phyloP scores from a whole-genome alignment of 768 basidiomycete genomes.

The Tylopilus felleus region DNA sequence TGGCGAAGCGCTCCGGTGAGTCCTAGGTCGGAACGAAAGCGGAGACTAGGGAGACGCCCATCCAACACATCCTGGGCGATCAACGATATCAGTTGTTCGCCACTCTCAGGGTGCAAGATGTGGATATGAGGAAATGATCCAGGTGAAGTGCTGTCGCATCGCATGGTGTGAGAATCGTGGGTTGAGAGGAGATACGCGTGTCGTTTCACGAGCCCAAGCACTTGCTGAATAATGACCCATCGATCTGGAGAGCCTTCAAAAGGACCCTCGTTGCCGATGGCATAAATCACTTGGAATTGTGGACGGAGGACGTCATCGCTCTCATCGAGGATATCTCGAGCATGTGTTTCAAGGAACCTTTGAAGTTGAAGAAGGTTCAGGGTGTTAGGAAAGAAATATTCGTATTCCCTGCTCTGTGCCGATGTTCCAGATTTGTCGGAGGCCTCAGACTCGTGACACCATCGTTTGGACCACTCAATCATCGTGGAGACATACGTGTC shows the following conservation, averaged over 20 bases:
- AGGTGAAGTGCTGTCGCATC: neutral
- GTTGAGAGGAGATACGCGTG: neutral
- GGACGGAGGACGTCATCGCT: neutral
- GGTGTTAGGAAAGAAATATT: neutral
- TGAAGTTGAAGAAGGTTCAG: no score
- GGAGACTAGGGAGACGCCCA: neutral
- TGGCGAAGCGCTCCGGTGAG: conserved; percentile 8
- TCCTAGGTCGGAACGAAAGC: neutral
- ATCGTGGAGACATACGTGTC: neutral
- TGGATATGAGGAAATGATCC: conserved; percentile 24
- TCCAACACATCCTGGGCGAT: neutral
- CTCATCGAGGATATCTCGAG: conserved; percentile 20
- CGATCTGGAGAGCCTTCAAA: conserved; percentile 33
- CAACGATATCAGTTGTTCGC: conserved; percentile 6
- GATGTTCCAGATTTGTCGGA: no score
- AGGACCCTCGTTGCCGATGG: conserved; percentile 27
- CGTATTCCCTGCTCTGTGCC: no score
- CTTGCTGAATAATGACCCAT: conserved; percentile 32
- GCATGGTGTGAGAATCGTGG: neutral
- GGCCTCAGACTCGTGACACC: no score
- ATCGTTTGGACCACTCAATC: neutral
- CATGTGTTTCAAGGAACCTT: conserved; percentile 20
- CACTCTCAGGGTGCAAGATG: conserved; percentile 13
- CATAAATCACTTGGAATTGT: conserved; percentile 32
- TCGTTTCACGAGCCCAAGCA: conserved; percentile 25